Evolutionary conservation across 73 alveolate genomes (phyloP), one percentile per base, ranked within the genome.

Genomic region (Tetrahymena thermophila): DNA sequence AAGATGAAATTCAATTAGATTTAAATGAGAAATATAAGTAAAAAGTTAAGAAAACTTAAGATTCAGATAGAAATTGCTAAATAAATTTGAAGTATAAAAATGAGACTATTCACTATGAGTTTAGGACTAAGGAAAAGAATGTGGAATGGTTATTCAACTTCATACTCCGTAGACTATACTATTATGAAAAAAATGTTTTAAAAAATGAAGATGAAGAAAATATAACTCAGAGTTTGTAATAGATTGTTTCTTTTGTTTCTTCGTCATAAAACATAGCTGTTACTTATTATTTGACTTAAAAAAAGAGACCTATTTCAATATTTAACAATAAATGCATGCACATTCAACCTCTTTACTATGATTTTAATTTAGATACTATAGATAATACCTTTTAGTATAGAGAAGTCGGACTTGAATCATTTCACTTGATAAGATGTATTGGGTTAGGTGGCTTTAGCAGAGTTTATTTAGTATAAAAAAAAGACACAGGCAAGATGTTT

Each of bases 371-470:
- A 23, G 89, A n/a, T 25, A 31, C 35, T 0, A 71, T 71, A 3
- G 35, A 71, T 28, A 71, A 31, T 25, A 31, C 40, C 17, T 23
- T 71, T 1, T n/a, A 71, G 37, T 71, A 71, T 71, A 28, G 37
- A 71, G 89, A 71, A 94, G 93, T 95, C 3, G 85, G 85, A 14
- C 35, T 95, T 21, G 95, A 71, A 42, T 94, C 93, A 34, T 96
- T 96, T 93, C 25, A 42, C 16, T 94, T 96, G 9, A 95, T 98
- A 0, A 96, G 98, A 55, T 97, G 98, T 15, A 98, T 98, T 89
- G 99, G 99, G 15, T 96, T 96, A 57, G 99, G 99, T 10, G 99
- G 99, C 10, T 98, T 97, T 58, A 96, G 98, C 28, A 95, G 96
- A 56, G 99, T 98, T 1, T 93, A 94, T 95, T 94, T 96, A 35